These are phyloP conservation scores for Penicillium sp. DNA, from an alignment of 2,329 filamentous ascomycete species.

Conservation along the genomic window DNA sequence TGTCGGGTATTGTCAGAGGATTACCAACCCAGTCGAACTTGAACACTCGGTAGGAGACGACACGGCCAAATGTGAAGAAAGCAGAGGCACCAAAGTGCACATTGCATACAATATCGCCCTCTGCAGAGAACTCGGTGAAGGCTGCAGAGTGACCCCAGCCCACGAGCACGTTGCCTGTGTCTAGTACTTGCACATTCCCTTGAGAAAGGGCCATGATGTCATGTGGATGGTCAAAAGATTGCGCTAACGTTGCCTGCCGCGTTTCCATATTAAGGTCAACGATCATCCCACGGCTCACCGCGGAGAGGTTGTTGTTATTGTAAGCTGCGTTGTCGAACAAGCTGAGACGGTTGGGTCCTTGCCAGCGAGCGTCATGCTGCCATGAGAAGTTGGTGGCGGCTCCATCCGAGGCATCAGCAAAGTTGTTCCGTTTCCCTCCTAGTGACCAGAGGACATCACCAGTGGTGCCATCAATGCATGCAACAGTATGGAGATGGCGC, in stretches of 20 bases:
- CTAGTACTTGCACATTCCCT: conserved; percentile 18
- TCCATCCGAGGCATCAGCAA: conserved; percentile 19
- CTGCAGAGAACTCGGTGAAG: conserved; percentile 39
- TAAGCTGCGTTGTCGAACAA: conserved; percentile 24
- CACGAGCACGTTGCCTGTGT: conserved; percentile 40
- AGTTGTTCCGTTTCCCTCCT: conserved; percentile 26
- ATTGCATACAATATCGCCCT: conserved; percentile 22
- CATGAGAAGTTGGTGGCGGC: conserved; percentile 21
- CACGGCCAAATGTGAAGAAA: conserved; percentile 38
- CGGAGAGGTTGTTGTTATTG: conserved; percentile 8
- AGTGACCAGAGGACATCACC: conserved; percentile 23
- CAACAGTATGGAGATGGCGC: conserved; percentile 33
- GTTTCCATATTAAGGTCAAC: conserved; percentile 12
- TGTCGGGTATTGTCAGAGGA: conserved; percentile 35
- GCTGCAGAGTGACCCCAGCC: conserved; percentile 46
- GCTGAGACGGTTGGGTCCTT: conserved; percentile 16
- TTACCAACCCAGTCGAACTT: conserved; percentile 46
- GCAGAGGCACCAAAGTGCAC: conserved; percentile 39
- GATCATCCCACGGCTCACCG: conserved; percentile 14
- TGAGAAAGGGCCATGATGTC: conserved; percentile 15
- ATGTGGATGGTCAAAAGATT: conserved; percentile 15
- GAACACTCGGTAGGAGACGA: conserved; percentile 51
- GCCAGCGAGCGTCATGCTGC: conserved; percentile 28
- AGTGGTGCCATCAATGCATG: conserved; percentile 32
- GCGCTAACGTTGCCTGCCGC: conserved; percentile 8